Evolutionary conservation across 306 rosid species (phyloP), one percentile per base, ranked within the genome.

Genomic region (Cicer pinnatifidum): DNA sequence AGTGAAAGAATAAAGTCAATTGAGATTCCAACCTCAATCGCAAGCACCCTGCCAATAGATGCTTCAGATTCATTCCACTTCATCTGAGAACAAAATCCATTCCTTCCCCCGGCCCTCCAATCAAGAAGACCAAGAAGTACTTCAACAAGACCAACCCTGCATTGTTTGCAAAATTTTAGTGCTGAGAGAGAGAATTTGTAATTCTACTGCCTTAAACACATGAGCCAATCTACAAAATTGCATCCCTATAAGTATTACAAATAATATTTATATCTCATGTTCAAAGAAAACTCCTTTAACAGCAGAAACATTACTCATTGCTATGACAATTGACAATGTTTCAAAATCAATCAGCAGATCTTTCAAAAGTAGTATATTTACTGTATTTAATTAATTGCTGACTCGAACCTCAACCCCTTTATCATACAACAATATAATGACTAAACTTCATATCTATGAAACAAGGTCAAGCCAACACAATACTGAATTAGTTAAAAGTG

Each of bases 61-160:
- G 99, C 97, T 88, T 94, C 99, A 64, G 99, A 94, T 82, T 94
- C 99, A 75, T 94, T 94, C 99, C 99, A 94, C 84, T 94, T 94
- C 99, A 94, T 94, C 83, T 91, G 99, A 78, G 95, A 88, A 81
- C 89, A 88, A 71, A 91, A 90, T 19, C 97, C 99, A 86, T 82
- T 89, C 88, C 96, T 87, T 78, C 99, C 99, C 11, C 99, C 96
- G 15, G 97, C 96, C 69, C 99, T 91, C 99, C 99, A 94, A 85
- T 94, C 99, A 64, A 94, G 97, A 84, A 94, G 99, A 82, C 99
- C 99, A 53, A 94, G 99, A 80, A 94, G 99, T 48, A 94, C 93
- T 78, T 91, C 93, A 58, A 91, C 97, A 84, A 94, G 97, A 69
- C 99, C 99, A 84, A 89, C 99, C 82, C 99, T 94, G 79, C 81